Base-by-base conservation (phyloP, 495 filamentous ascomycete species). In the Penicillium cinerascens region DNA sequence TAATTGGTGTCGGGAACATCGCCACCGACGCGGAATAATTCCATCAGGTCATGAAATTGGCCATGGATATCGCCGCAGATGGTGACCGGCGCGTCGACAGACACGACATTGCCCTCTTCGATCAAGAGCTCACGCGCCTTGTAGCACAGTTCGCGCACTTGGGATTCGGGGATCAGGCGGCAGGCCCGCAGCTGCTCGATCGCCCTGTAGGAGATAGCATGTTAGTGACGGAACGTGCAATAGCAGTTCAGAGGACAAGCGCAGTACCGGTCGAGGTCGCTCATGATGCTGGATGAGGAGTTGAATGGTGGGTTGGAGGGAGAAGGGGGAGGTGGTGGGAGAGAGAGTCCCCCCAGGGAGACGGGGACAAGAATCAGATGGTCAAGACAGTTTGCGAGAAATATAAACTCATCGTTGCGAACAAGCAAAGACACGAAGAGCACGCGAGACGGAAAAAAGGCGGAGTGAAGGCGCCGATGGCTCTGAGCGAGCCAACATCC, bases 31-130 rank as follows among this genome's bases (percentile, higher is more conserved):
- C 91, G 84, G 69, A 98, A 98, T 16, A 98, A 81, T 73, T 98
- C 93, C 93, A 98, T 98, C 60, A 98, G 67, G 64, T 98, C 93
- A 68, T 98, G 93, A 64, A 98, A 98, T 66, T 98, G 93, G 54
- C 93, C 93, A 61, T 98, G 92, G 55, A 98, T 98, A 64, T 98
- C 93, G 45, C 93, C 93, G 67, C 93, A 98, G 82, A 98, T 97
- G 66, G 93, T 98, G 59, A 98, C 93, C 21, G 93, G 93, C 49
- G 93, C 93, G 63, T 92, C 87, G 56, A 98, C 92, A 29, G 89
- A 88, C 47, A 97, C 93, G 42, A 98, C 93, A 70, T 98, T 98
- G 52, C 89, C 92, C 74, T 98, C 93, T 74, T 98, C 93, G 54
- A 98, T 95, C 43, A 98, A 77, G 35, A 98, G 83, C 74, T 98